Base-by-base conservation (phyloP, 768 basidiomycete genomes). In the Leccinum subtestaceum region DNA sequence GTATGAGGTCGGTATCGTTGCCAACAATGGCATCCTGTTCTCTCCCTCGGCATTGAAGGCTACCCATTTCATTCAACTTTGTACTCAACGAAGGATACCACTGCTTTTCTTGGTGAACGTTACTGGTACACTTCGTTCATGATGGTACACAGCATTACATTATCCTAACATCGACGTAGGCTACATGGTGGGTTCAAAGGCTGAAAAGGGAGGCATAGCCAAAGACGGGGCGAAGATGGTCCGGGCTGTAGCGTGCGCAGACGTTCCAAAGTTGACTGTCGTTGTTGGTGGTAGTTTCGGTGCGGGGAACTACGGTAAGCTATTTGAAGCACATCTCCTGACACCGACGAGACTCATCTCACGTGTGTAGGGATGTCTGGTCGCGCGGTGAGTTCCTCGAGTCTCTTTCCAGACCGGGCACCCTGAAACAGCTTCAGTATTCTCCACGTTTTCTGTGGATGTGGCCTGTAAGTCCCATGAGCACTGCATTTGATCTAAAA, bases 221-320 rank as follows among this genome's bases (percentile, higher is more conserved):
- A 95, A 95, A 75, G 93, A 97, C 68, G 85, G 85, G 40, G 95
- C 95, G 7, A 97, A 97, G 80, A 95, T 98, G 92, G 95, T 98
- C 65, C 87, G 95, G 47, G 93, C 93, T 6, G 93, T 95, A 17
- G 93, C 93, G 5, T 93, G 93, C 63, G 93, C 93, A 17, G 89
- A 96, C 63, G 93, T 96, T 7, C 94, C 95, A 13, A 98, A 98
- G 75, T 78, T 96, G 60, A 97, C 94, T 1, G 91, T 97, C 29
- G 78, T 97, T 52, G 89, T 96, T 25, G 95, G 95, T 17, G 95
- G 95, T 49, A 93, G 91, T 70, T 96, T 93, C 70, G 94, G 94
- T 27, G 95, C 95, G 6, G 95, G 95, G 5, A 97, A 95, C 73
- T 98, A 98, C 66, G 95, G 93, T 90, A 45, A 43, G n/a, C 53